A percentile compares a stretch with the other conserved stretches of the same genome.
These are phyloP conservation scores for Parietaria judaica DNA, from an alignment of 306 rosid species.

Conservation along the genomic window DNA sequence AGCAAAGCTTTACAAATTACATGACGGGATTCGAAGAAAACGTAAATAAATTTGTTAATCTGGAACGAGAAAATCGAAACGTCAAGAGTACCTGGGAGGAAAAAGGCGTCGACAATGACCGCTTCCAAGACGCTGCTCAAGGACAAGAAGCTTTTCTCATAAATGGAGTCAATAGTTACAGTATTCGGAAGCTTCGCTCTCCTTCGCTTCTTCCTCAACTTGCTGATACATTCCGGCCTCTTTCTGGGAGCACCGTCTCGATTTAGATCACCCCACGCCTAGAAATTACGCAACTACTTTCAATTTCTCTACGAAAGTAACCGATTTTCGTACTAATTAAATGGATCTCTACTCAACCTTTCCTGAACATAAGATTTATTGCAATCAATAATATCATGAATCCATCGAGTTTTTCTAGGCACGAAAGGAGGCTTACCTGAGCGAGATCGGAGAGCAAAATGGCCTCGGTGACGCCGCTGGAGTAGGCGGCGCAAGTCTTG, in stretches of 20 bases:
- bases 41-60: neutral
- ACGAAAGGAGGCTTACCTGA: constrained; percentile 33
- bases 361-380: neutral
- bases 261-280: constrained; percentile 79
- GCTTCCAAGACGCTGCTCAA: constrained; percentile 65
- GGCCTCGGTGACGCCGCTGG: constrained; percentile 80
- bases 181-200: constrained; percentile 69
- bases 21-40: neutral
- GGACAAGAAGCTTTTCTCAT: constrained; percentile 67
- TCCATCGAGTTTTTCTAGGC: neutral
- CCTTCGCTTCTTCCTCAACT: constrained; percentile 42
- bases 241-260: constrained; percentile 65
- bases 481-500: constrained; percentile 69
- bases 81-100: constrained; percentile 64
- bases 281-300: constrained; percentile 1
- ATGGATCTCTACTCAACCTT: neutral
- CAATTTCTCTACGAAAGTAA: neutral
- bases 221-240: constrained; percentile 49
- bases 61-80: neutral
- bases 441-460: constrained; percentile 78
- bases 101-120: constrained; percentile 54
- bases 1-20: too few species aligned
- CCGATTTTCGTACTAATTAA: neutral
- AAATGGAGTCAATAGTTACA: constrained; percentile 70
- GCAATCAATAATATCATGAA: too few species aligned